These are phyloP conservation scores for Lepiota subincarnata DNA, from an alignment of 768 basidiomycete genomes.

Conservation along the genomic window DNA sequence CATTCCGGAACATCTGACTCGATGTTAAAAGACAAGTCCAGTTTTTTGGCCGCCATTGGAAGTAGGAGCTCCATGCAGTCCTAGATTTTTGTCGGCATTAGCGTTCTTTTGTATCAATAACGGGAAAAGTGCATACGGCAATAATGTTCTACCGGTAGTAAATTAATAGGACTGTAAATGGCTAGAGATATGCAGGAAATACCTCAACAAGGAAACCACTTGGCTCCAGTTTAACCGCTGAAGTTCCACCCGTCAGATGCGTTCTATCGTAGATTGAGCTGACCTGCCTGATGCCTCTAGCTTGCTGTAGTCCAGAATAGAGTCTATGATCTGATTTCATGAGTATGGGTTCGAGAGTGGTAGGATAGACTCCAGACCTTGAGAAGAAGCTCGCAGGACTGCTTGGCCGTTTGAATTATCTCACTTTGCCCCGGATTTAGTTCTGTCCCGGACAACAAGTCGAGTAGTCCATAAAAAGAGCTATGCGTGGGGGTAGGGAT, in stretches of 20 bases:
- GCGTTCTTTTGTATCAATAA: neutral
- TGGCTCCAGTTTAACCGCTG: constrained; percentile 68
- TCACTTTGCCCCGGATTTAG: constrained; percentile 66
- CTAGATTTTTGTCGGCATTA: constrained; percentile 26
- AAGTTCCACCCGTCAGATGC: neutral
- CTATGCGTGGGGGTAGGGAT: constrained; percentile 25
- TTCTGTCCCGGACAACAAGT: constrained; percentile 69
- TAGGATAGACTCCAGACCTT: constrained; percentile 37
- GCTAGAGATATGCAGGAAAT: neutral
- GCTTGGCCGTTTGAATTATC: constrained; percentile 78
- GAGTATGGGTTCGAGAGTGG: constrained; percentile 1
- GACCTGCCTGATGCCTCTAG: constrained; percentile 63
- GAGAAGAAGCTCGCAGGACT: constrained; percentile 69
- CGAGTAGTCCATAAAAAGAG: constrained; percentile 73
- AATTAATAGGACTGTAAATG: neutral
- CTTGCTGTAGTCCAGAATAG: constrained; percentile 77
- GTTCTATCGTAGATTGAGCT: neutral
- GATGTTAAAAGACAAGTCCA: constrained; percentile 72
- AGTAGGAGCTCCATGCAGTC: constrained; percentile 76
- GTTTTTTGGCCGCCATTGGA: constrained; percentile 71
- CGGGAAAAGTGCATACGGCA: constrained; percentile 40
- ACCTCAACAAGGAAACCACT: constrained; percentile 65
- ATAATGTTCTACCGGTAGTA: constrained; percentile 47
- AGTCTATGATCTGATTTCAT: constrained; percentile 64
- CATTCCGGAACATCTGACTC: constrained; percentile 62